A percentile compares a stretch with the other conserved stretches of the same genome.
phyloP scores from a whole-genome alignment of 164 flowering plant genomes.

The Tetrastigma voinierianum region DNA sequence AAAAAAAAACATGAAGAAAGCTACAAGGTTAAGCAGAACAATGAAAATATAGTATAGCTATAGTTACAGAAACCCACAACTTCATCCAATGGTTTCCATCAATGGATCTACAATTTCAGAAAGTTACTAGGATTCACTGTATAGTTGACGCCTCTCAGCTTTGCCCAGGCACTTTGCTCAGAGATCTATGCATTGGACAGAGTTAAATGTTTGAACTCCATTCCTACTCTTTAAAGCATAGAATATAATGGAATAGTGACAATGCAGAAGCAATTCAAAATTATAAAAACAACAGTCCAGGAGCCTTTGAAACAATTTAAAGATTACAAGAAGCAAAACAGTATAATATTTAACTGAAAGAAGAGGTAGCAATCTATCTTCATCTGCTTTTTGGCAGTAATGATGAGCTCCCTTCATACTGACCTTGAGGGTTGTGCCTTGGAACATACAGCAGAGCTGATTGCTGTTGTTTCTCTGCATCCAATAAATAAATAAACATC shows the following conservation, averaged over 20 bases:
- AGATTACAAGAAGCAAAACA: background rate
- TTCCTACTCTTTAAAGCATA: background rate
- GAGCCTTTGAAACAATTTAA: background rate
- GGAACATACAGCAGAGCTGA: constrained; percentile 90
- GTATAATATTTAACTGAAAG: constrained; percentile 20
- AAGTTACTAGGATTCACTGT: constrained; percentile 57
- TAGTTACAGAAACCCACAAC: constrained; percentile 45
- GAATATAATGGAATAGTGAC: background rate
- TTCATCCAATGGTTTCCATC: constrained; percentile 61
- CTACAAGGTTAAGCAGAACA: background rate
- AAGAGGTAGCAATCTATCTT: constrained; percentile 53
- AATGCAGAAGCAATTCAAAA: too few species aligned
- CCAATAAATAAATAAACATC: constrained; percentile 6
- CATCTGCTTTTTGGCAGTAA: constrained; percentile 69
- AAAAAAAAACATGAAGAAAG: background rate
- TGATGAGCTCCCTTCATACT: constrained; percentile 73
- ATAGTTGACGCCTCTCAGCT: constrained; percentile 61
- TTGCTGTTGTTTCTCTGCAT: constrained; percentile 82
- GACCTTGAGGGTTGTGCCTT: constrained; percentile 79
- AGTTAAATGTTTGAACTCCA: constrained; percentile 11
- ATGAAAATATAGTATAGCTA: background rate
- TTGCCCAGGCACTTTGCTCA: constrained; percentile 42
- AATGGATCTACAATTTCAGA: constrained; percentile 63
- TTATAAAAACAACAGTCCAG: too few species aligned
- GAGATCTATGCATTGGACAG: constrained; percentile 46